Evolutionary conservation across 78 protist species (phyloP), one percentile per base, ranked within the genome.

Genomic region (Diacronema lutheri): DNA sequence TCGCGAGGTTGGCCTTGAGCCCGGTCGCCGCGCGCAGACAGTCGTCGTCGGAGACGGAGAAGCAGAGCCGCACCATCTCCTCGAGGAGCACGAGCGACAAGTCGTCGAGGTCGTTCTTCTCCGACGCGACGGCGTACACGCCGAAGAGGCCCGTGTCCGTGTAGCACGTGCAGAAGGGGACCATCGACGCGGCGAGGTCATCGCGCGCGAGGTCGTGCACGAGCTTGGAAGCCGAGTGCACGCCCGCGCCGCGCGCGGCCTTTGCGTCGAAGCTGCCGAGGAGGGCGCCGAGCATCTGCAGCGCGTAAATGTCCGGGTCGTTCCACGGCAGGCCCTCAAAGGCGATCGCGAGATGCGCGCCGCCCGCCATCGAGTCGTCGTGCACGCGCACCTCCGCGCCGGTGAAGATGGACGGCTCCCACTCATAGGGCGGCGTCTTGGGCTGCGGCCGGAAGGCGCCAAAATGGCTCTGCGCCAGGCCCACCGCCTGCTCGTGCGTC

Each of bases 131-230:
- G 35, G 86, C 38, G 86, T 95, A 87, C 79, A 85, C 69, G 35
- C 99, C 99, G 72, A 95, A 96, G 55, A 98, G 90, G 60, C 97
- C 95, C 11, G 97, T 96, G 94, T 97, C 98, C n/a, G 69, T 50
- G 95, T 98, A 98, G 76, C 91, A 55, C 9, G 96, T 89, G 93
- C 90, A 79, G 96, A 98, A 98, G 66, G 95, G 58, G 61, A 57
- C 72, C 69, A 88, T 71, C 46, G 65, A 31, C 71, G 87, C 81
- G 46, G 94, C 97, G 33, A 91, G 86, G 58, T 44, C 7, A 3
- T 44, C 50, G 3, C 7, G 3, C 16, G 50, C 3, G 7, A 44
- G 50, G 50, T 44, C 50, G 50, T 44, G 50, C 50, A 44, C 50
- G 91, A 93, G 21, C 90, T 79, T 20, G 31, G 50, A 44, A 46